Evolutionary conservation across 2,329 filamentous ascomycete species (phyloP).

Genomic region (Ceratocystis albifundus): DNA sequence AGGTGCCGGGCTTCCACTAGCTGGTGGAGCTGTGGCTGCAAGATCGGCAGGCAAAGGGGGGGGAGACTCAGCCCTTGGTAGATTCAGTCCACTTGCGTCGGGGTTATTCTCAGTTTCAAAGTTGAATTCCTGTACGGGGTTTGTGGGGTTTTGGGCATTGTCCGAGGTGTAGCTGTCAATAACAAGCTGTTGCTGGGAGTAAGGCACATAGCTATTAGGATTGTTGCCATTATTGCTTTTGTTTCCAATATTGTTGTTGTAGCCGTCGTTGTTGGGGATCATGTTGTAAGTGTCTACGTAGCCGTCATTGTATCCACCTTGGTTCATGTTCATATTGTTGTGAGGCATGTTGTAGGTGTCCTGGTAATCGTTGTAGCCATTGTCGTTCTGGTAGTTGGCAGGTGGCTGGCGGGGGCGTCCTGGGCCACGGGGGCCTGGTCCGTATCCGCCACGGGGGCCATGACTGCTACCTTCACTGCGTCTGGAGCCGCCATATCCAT

Average conservation of each 20-base stretch:
- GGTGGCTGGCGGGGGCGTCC: conserved; percentile 31
- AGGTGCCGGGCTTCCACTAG: background rate
- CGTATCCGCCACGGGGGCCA: conserved; percentile 34
- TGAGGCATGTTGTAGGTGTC: conserved; percentile 31
- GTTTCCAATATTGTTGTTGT: conserved; percentile 22
- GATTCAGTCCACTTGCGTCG: conserved; percentile 27
- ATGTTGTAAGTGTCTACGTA: conserved; percentile 11
- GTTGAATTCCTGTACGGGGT: conserved; percentile 16
- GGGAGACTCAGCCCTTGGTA: conserved; percentile 52
- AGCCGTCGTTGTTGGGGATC: conserved; percentile 29
- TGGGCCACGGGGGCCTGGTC: conserved; percentile 31
- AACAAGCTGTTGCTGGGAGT: conserved; percentile 25
- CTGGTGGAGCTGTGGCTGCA: conserved; percentile 42
- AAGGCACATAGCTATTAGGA: conserved; percentile 16
- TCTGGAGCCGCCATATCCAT: conserved; percentile 34
- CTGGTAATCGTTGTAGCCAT: conserved; percentile 24
- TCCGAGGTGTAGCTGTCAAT: conserved; percentile 29
- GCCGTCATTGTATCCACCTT: conserved; percentile 5
- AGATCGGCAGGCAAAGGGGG: conserved; percentile 45
- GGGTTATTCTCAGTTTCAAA: conserved; percentile 36
- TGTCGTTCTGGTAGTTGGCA: conserved; percentile 34
- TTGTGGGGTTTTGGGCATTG: conserved; percentile 17
- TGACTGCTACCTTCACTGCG: conserved; percentile 35
- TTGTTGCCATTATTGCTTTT: background rate
- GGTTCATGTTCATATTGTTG: conserved; percentile 7